These are phyloP conservation scores for Calonectria montana DNA, from an alignment of 2,329 filamentous ascomycete genomes.

Conservation along the genomic window DNA sequence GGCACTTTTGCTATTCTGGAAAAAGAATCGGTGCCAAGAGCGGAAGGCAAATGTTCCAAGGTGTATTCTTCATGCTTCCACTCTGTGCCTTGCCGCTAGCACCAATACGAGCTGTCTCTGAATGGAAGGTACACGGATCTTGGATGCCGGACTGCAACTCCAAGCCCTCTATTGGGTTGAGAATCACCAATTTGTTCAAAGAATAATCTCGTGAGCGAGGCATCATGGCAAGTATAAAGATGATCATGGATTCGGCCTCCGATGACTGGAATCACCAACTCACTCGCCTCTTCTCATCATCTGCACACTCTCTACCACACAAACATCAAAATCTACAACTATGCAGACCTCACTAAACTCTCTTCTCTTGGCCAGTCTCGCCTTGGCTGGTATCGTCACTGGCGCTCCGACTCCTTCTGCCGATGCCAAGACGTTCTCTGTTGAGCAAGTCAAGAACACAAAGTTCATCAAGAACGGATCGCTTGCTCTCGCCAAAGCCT, in stretches of 20 bases:
- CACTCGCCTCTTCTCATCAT: background rate
- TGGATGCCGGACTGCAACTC: background rate
- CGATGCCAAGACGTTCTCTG: slow-evolving; percentile 33
- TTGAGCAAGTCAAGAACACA: slow-evolving; percentile 52
- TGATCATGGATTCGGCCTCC: background rate
- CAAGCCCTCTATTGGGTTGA: background rate
- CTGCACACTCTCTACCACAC: background rate
- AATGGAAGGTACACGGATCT: background rate
- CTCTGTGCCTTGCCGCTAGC: background rate
- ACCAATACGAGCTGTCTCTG: background rate
- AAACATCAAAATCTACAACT: background rate
- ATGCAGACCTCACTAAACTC: slow-evolving; percentile 11
- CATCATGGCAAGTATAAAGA: background rate
- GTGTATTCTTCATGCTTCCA: background rate
- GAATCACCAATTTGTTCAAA: background rate
- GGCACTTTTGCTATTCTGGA: background rate
- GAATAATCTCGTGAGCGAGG: background rate
- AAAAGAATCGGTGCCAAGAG: background rate
- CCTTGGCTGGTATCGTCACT: slow-evolving; percentile 8
- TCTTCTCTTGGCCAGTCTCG: slow-evolving; percentile 14
- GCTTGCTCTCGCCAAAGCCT: slow-evolving; percentile 47
- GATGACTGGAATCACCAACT: background rate
- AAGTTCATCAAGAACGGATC: slow-evolving; percentile 49
- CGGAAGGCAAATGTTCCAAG: background rate
- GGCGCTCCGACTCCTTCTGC: background rate